phyloP scores from a whole-genome alignment of 2,329 filamentous ascomycete species.

The Aureobasidium sp. region DNA sequence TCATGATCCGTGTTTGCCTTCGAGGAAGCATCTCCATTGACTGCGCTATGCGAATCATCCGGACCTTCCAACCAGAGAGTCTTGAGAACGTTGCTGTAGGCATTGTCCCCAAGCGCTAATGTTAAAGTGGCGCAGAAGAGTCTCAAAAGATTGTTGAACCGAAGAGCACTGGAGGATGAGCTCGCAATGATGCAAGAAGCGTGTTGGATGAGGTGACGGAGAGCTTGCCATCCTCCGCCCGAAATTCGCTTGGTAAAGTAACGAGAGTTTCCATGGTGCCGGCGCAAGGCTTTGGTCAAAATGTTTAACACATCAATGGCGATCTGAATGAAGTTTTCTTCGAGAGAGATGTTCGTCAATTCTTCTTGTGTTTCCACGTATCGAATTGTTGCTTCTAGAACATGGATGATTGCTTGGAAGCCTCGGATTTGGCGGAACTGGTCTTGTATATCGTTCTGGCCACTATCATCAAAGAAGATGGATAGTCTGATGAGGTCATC shows the following conservation, averaged over 20 bases:
- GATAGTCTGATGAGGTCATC: slow-evolving; percentile 13
- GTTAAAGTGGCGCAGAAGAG: slow-evolving; percentile 59
- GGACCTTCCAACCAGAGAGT: background rate
- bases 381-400: slow-evolving; percentile 44
- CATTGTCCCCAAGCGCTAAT: slow-evolving; percentile 69
- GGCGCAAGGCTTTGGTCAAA: slow-evolving; percentile 65
- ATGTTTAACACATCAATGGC: slow-evolving; percentile 53
- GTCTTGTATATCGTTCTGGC: slow-evolving; percentile 45
- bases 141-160: background rate
- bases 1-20: no score
- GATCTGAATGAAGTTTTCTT: background rate
- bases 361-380: background rate
- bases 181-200: background rate
- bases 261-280: slow-evolving; percentile 76
- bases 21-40: background rate
- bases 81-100: background rate
- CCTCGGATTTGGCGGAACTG: slow-evolving; percentile 75
- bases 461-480: slow-evolving; percentile 12
- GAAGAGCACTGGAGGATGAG: background rate
- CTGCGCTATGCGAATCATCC: background rate
- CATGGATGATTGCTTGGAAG: slow-evolving; percentile 65
- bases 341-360: background rate
- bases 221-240: slow-evolving; percentile 67
- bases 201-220: slow-evolving; percentile 59
- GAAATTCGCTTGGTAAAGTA: slow-evolving; percentile 76